Evolutionary conservation across 164 flowering plant genomes (phyloP), one percentile per base, ranked within the genome.

Genomic region (Kingdonia uniflora): DNA sequence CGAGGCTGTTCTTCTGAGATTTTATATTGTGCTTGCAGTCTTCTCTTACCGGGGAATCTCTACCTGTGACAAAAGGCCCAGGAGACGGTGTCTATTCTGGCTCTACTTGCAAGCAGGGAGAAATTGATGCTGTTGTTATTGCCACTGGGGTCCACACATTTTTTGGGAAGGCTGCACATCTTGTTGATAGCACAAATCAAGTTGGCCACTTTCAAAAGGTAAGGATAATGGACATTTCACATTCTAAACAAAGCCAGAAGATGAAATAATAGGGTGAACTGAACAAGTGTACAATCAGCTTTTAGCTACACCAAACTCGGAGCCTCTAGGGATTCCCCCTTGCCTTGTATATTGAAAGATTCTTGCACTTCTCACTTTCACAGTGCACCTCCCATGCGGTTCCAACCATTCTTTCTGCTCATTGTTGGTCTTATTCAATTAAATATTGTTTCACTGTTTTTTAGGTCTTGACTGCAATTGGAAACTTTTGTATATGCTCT

Each of bases 381-480:
- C 17, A 21, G 23, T 38, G 15, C 40, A 26, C 8, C 0, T 52
- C n/a, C n/a, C n/a, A n/a, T n/a, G n/a, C n/a, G n/a, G n/a, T n/a
- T n/a, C n/a, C n/a, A n/a, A n/a, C n/a, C n/a, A n/a, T n/a, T n/a
- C n/a, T n/a, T n/a, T 11, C 14, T 13, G 5, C 6, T 38, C 15
- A 16, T 51, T 25, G 29, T 37, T 55, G 41, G 25, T 15, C 48
- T 59, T 24, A 13, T 53, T 14, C 20, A 53, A 25, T 24, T 2
- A 7, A 2, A 33, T 23, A n/a, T 39, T 74, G 38, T 29, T 15
- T 42, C 19, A 26, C 19, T 59, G 43, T 25, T 54, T 55, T n/a
- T 38, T 46, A 83, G 86, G 90, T 83, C 23, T 67, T 83, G 72
- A 83, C 85, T 47, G 80, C 84, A n/a, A 80, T 80, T 50, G 87